Evolutionary conservation across 139 green algal genomes (phyloP).

Genomic region (Chlamydomonas asymmetrica): DNA sequence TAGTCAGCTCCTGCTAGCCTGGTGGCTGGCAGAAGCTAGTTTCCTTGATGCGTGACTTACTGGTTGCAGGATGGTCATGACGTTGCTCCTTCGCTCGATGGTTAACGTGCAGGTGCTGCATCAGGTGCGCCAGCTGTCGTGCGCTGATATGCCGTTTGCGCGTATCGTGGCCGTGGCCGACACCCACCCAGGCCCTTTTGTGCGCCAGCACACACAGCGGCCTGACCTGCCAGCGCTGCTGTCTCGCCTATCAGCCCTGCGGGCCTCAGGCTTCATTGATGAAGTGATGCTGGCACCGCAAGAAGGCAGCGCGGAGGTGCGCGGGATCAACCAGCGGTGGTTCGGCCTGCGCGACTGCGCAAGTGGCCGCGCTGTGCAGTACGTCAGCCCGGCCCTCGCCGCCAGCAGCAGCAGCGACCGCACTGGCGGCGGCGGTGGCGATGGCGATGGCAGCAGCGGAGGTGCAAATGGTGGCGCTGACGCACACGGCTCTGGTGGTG

Average conservation of each 20-base stretch:
- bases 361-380: neutral
- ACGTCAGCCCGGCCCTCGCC: too few relatives aligned
- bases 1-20: too few relatives aligned
- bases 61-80: too few relatives aligned
- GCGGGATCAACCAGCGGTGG: slow-evolving; percentile 5
- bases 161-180: slow-evolving; percentile 16
- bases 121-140: neutral
- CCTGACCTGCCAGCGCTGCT: slow-evolving; percentile 1
- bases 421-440: too few relatives aligned
- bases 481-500: too few relatives aligned
- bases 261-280: slow-evolving; percentile 6
- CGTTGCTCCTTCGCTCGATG: too few relatives aligned
- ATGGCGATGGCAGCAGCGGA: too few relatives aligned
- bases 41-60: too few relatives aligned
- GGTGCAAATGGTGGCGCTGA: too few relatives aligned
- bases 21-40: too few relatives aligned
- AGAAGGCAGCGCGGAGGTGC: neutral
- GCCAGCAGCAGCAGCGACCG: too few relatives aligned
- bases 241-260: neutral
- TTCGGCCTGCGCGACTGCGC: slow-evolving; percentile 17
- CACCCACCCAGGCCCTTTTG: slow-evolving; percentile 5
- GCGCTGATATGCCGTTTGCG: neutral
- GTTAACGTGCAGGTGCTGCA: neutral
- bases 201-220: slow-evolving; percentile 2
- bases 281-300: neutral